Percentiles rank a stretch among this genome's conserved stretches.
Evolutionary conservation across 108 stramenopile species (phyloP).

Genomic region (Halocafeteria seosinensis): DNA sequence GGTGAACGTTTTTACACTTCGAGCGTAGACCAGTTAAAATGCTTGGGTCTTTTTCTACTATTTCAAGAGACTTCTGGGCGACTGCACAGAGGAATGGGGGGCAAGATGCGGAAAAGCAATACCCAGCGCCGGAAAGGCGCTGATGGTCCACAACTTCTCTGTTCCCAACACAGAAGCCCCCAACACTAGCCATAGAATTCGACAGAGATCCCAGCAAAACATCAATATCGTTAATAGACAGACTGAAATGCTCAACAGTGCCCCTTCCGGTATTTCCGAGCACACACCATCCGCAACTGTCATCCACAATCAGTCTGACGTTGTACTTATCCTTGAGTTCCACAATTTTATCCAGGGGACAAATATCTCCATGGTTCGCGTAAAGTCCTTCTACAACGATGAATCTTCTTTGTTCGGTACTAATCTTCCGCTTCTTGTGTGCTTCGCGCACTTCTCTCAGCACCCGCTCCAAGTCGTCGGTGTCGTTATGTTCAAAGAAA

Average conservation of each 20-base stretch:
- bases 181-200: conserved; percentile 71
- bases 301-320: conserved; percentile 84
- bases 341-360: conserved; percentile 65
- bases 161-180: conserved; percentile 82
- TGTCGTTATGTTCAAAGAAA: conserved; percentile 89
- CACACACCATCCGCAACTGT: conserved; percentile 71
- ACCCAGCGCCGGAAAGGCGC: conserved; percentile 83
- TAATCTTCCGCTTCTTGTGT: conserved; percentile 50
- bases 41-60: too few species aligned
- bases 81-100: conserved; percentile 82
- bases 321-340: conserved; percentile 65
- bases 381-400: conserved; percentile 89
- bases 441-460: conserved; percentile 50
- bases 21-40: too few species aligned
- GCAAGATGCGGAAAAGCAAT: conserved; percentile 87
- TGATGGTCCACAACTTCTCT: conserved; percentile 94
- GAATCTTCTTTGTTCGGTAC: conserved; percentile 68
- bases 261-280: conserved; percentile 71
- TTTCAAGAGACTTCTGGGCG: conserved; percentile 10
- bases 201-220: conserved; percentile 72
- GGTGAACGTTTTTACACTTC: too few species aligned
- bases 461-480: conserved; percentile 73
- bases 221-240: conserved; percentile 46
- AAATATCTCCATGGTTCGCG: conserved; percentile 74
- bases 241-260: conserved; percentile 21